These are phyloP conservation scores for Meredithiella fracta DNA, from an alignment of 2,329 filamentous ascomycete genomes.

Conservation along the genomic window DNA sequence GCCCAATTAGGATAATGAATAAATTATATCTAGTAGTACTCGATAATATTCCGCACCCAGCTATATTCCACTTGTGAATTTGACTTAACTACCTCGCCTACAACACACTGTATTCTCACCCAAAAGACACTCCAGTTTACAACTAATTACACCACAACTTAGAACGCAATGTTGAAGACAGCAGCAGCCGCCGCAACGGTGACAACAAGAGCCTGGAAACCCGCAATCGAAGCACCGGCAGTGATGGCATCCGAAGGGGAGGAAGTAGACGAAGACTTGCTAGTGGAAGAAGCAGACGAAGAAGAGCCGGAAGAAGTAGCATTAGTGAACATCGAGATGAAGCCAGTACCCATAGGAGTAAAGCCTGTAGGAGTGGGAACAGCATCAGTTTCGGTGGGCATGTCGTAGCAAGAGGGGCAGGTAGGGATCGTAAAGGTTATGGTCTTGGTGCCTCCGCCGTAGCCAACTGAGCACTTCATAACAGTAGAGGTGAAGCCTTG, in stretches of 20 bases:
- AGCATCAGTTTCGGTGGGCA: background rate
- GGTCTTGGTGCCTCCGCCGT: conserved; percentile 2
- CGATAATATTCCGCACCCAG: too few relatives aligned
- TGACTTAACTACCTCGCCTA: too few relatives aligned
- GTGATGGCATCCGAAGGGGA: conserved; percentile 1
- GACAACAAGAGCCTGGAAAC: background rate
- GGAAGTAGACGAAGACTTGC: background rate
- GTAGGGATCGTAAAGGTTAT: conserved; percentile 3
- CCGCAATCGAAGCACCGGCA: background rate
- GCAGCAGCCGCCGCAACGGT: conserved; percentile 3
- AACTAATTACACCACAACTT: background rate
- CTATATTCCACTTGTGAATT: too few relatives aligned
- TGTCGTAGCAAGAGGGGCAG: background rate
- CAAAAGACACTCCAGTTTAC: background rate
- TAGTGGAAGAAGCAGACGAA: background rate
- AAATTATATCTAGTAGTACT: too few relatives aligned
- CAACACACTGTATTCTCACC: too few relatives aligned
- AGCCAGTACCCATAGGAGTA: background rate
- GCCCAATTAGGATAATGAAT: too few relatives aligned
- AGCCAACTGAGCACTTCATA: conserved; percentile 8
- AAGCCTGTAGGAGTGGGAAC: background rate
- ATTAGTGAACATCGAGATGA: background rate
- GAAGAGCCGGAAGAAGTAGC: background rate
- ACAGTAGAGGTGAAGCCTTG: conserved; percentile 14
- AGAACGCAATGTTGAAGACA: conserved; percentile 2